A percentile compares a stretch with the other conserved stretches of the same genome.
phyloP scores from a whole-genome alignment of 1,284 basidiomycete species.

The Sporisorium graminicola region DNA sequence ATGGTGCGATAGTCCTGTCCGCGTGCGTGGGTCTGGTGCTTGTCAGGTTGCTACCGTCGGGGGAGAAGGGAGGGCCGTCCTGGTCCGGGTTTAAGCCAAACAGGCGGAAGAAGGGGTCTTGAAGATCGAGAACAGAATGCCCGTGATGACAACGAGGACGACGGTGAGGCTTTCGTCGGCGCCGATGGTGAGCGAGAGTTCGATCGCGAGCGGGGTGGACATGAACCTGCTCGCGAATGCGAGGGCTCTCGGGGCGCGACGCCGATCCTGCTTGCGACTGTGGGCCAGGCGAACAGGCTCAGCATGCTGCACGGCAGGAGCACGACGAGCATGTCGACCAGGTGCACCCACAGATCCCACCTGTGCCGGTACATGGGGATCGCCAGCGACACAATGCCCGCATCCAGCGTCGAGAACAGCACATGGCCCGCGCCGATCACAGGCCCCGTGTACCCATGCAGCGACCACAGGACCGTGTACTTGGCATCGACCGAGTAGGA shows the following conservation, averaged over 20 bases:
- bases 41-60: too few relatives aligned
- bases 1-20: slow-evolving; percentile 50
- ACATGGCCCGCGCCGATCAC: slow-evolving; percentile 63
- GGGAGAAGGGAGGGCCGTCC: too few relatives aligned
- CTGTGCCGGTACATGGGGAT: slow-evolving; percentile 64
- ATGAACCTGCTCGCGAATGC: slow-evolving; percentile 60
- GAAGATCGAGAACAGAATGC: slow-evolving; percentile 57
- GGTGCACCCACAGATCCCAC: slow-evolving; percentile 47
- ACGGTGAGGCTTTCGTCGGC: slow-evolving; percentile 61
- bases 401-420: slow-evolving; percentile 57
- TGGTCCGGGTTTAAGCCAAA: slow-evolving; percentile 39
- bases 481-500: slow-evolving; percentile 54
- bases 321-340: slow-evolving; percentile 47
- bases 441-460: slow-evolving; percentile 50
- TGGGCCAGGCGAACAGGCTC: slow-evolving; percentile 57
- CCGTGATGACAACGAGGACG: slow-evolving; percentile 63
- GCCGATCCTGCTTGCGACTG: slow-evolving; percentile 41
- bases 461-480: slow-evolving; percentile 51
- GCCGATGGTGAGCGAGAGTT: slow-evolving; percentile 51
- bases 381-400: slow-evolving; percentile 59
- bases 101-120: slow-evolving; percentile 58
- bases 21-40: neutral
- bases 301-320: slow-evolving; percentile 52
- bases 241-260: slow-evolving; percentile 45
- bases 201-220: slow-evolving; percentile 61